Percentiles rank a stretch among this genome's conserved stretches.
These are phyloP conservation scores for Ophiostoma perfectum DNA, from an alignment of 2,329 filamentous ascomycete genomes.

Conservation along the genomic window DNA sequence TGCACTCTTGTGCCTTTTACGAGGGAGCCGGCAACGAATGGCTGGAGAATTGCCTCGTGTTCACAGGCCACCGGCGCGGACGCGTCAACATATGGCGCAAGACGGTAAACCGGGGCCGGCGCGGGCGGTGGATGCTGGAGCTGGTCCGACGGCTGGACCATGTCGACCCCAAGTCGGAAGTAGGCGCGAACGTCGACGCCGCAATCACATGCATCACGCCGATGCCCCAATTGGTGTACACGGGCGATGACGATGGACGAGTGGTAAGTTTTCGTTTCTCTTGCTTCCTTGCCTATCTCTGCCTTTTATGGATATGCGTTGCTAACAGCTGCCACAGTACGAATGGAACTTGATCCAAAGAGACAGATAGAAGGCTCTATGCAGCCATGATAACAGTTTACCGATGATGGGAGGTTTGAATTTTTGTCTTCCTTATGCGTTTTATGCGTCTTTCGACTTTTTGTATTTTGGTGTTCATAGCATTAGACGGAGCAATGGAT, in stretches of 20 bases:
- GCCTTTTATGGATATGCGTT: conserved; percentile 11
- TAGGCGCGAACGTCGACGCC: conserved; percentile 52
- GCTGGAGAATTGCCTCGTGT: conserved; percentile 77
- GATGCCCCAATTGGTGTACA: conserved; percentile 79
- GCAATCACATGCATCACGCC: conserved; percentile 83
- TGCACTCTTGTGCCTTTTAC: conserved; percentile 84
- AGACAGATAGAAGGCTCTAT: conserved; percentile 40
- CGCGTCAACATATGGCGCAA: conserved; percentile 73
- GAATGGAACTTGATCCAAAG: conserved; percentile 58
- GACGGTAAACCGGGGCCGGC: conserved; percentile 43
- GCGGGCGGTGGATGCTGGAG: conserved; percentile 67
- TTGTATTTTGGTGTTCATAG: not conserved
- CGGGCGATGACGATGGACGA: conserved; percentile 85
- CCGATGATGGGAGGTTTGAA: no score
- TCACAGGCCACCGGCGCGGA: conserved; percentile 81
- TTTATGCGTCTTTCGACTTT: not conserved
- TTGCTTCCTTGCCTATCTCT: conserved; percentile 11
- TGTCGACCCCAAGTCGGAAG: conserved; percentile 61
- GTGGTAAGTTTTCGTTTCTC: conserved; percentile 58
- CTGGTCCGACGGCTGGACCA: conserved; percentile 79
- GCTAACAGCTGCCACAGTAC: conserved; percentile 41
- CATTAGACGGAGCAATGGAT: conserved; percentile 1
- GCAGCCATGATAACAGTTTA: not conserved
- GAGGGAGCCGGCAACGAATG: conserved; percentile 88
- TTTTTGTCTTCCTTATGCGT: not conserved